Percentiles rank a stretch among this genome's conserved stretches.
These are phyloP conservation scores for Pelargonium fulgidum DNA, from an alignment of 441 rosid species.

Conservation along the genomic window DNA sequence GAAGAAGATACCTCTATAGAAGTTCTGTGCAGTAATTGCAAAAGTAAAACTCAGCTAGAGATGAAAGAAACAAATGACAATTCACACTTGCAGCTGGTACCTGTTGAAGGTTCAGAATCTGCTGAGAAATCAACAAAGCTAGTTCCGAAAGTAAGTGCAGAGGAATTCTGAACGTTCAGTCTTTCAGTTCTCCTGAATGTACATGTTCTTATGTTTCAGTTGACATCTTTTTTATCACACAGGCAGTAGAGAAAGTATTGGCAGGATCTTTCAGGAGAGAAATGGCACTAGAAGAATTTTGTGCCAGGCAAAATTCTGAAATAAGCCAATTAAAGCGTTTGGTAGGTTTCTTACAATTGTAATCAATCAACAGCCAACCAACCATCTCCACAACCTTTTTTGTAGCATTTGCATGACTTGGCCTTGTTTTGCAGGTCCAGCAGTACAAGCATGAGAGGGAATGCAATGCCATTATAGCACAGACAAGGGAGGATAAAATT, in stretches of 20 bases:
- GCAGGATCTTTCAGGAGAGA: slow-evolving; percentile 96
- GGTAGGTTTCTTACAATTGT: slow-evolving; percentile 42
- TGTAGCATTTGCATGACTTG: slow-evolving; percentile 14
- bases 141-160: slow-evolving; percentile 68
- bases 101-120: slow-evolving; percentile 46
- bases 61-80: slow-evolving; percentile 41
- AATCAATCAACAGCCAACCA: slow-evolving; percentile 1
- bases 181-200: background rate
- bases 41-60: slow-evolving; percentile 37
- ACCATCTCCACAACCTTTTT: slow-evolving; percentile 2
- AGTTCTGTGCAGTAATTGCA: slow-evolving; percentile 62
- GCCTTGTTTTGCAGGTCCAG: slow-evolving; percentile 56
- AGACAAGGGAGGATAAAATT: slow-evolving; percentile 91
- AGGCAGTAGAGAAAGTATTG: slow-evolving; percentile 97
- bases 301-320: slow-evolving; percentile 84
- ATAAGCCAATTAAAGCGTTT: slow-evolving; percentile 89
- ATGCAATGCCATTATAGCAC: slow-evolving; percentile 82
- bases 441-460: slow-evolving; percentile 98
- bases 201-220: slow-evolving; percentile 11
- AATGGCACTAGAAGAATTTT: slow-evolving; percentile 94
- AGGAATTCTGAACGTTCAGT: slow-evolving; percentile 7
- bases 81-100: slow-evolving; percentile 63
- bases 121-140: slow-evolving; percentile 57
- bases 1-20: slow-evolving; percentile 33
- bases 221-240: slow-evolving; percentile 19